Percentiles rank a stretch among this genome's conserved stretches.
Evolutionary conservation across 495 filamentous ascomycete genomes (phyloP).

Genomic region (Copromyces sp.): DNA sequence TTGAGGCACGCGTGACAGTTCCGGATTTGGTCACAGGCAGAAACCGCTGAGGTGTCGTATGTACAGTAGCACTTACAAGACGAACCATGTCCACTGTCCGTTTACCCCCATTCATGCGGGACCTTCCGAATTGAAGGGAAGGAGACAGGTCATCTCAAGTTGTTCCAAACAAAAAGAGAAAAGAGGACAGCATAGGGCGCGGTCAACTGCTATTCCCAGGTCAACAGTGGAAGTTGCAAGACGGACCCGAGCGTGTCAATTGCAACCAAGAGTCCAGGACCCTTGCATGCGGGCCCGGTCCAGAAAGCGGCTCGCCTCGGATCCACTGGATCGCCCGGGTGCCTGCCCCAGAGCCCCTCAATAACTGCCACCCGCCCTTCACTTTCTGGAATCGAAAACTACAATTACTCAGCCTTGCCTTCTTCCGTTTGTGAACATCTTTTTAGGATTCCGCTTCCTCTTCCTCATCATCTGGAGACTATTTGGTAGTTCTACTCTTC

Average conservation of each 20-base stretch:
- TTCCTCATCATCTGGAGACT: neutral
- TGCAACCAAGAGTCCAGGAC: neutral
- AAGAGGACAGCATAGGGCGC: neutral
- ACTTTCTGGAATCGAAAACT: neutral
- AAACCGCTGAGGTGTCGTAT: neutral
- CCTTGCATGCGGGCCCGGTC: neutral
- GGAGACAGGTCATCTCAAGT: neutral
- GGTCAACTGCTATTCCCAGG: neutral
- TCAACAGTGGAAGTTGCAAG: neutral
- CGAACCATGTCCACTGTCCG: neutral
- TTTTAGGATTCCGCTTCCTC: neutral
- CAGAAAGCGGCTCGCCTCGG: neutral
- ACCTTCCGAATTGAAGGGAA: neutral
- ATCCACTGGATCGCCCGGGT: neutral
- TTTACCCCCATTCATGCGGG: neutral
- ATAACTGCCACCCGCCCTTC: neutral
- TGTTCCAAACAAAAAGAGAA: neutral
- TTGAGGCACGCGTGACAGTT: neutral
- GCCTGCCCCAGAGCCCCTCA: neutral
- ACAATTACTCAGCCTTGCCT: neutral
- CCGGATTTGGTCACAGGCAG: neutral
- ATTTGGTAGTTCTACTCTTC: neutral
- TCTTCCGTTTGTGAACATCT: neutral
- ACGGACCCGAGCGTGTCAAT: no score
- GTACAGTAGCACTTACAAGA: neutral